phyloP scores from a whole-genome alignment of 768 basidiomycete species.

The Dacryopinax spathularia region DNA sequence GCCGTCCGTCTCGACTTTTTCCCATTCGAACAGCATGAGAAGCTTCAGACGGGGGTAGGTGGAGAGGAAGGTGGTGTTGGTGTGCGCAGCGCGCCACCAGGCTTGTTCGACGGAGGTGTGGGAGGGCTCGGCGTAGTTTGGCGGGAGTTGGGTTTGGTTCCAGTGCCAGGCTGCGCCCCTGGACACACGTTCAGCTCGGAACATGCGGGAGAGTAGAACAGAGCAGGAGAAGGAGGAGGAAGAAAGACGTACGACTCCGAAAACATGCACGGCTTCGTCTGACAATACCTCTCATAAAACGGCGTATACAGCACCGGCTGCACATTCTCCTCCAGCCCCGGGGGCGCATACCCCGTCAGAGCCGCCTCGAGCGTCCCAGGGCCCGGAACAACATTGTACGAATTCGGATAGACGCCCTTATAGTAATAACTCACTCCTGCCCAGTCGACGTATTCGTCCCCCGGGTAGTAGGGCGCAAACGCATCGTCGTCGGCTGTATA shows the following conservation, averaged over 20 bases:
- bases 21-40: slow-evolving; percentile 21
- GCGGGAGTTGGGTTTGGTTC: background rate
- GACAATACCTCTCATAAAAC: background rate
- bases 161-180: slow-evolving; percentile 2
- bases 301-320: background rate
- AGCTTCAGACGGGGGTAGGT: slow-evolving; percentile 17
- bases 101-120: slow-evolving; percentile 10
- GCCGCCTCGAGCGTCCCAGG: background rate
- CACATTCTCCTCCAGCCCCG: background rate
- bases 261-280: background rate
- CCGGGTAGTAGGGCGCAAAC: slow-evolving; percentile 18
- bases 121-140: background rate
- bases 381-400: background rate
- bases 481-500: slow-evolving; percentile 16
- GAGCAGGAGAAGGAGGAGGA: background rate
- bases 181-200: background rate
- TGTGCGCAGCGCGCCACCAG: slow-evolving; percentile 12
- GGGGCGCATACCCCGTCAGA: background rate
- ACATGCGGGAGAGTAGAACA: background rate
- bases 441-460: slow-evolving; percentile 20
- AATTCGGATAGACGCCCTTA: slow-evolving; percentile 1
- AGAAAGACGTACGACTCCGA: background rate
- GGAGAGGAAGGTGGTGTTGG: slow-evolving; percentile 14
- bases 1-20: slow-evolving; percentile 16
- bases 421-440: slow-evolving; percentile 17